Percentiles rank a stretch among this genome's conserved stretches.
Conservation (phyloP, 768 basidiomycete species). For the Kwoniella sp. region DNA sequence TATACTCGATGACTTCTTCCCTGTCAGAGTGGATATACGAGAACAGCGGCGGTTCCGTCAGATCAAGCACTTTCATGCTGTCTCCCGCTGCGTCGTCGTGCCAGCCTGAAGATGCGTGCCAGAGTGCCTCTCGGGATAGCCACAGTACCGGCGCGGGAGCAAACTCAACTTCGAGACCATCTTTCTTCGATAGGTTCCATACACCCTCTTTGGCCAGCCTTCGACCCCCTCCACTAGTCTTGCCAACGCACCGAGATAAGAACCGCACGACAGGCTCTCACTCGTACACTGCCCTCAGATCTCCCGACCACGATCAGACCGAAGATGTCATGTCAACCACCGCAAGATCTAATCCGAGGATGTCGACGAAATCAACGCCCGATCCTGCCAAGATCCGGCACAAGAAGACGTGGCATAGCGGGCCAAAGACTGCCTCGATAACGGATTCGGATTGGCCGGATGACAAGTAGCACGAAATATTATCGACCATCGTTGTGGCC, state of each 20-base stretch:
- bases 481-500: too few relatives aligned
- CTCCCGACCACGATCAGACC: background rate
- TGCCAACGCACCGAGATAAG: background rate
- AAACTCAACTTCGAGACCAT: background rate
- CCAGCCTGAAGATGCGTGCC: background rate
- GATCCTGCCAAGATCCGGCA: background rate
- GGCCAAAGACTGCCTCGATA: background rate
- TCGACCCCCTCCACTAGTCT: background rate
- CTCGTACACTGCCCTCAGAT: background rate
- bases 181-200: background rate
- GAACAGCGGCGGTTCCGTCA: background rate
- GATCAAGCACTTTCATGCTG: background rate
- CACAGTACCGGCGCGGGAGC: background rate
- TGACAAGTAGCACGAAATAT: too few relatives aligned
- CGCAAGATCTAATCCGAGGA: background rate
- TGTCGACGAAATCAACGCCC: background rate
- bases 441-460: background rate
- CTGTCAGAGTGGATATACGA: background rate
- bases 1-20: background rate
- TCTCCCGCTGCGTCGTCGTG: background rate
- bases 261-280: background rate
- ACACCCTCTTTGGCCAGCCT: background rate
- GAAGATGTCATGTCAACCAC: background rate
- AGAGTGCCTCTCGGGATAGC: background rate
- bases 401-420: constrained; percentile 1